These are phyloP conservation scores for Pulveroboletus sp. DNA, from an alignment of 768 basidiomycete genomes.

Conservation along the genomic window DNA sequence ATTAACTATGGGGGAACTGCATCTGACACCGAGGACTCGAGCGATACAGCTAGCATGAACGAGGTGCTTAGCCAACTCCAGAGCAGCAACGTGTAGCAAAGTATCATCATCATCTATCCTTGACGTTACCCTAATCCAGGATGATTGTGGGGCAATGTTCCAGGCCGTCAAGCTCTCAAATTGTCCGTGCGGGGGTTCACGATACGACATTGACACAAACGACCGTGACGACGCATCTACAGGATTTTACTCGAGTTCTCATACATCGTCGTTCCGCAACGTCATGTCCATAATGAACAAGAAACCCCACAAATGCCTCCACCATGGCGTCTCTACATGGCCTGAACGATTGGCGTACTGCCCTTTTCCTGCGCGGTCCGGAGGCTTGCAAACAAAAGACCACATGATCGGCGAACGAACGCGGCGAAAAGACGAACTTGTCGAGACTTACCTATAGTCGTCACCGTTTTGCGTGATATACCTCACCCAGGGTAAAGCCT, in stretches of 20 bases:
- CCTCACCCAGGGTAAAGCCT: conserved; percentile 92
- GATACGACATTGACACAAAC: too few relatives aligned
- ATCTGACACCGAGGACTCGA: too few relatives aligned
- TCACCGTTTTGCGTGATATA: conserved; percentile 92
- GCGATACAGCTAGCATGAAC: too few relatives aligned
- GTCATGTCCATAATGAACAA: background rate
- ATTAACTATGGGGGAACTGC: too few relatives aligned
- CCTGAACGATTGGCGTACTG: conserved; percentile 51
- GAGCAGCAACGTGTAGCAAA: too few relatives aligned
- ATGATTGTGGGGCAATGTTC: too few relatives aligned
- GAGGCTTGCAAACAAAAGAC: conserved; percentile 32
- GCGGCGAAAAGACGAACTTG: background rate
- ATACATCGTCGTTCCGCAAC: background rate
- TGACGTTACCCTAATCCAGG: too few relatives aligned
- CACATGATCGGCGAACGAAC: background rate
- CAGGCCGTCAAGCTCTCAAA: too few relatives aligned
- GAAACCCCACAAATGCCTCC: background rate
- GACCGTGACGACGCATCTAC: background rate
- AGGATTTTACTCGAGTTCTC: background rate
- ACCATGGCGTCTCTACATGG: conserved; percentile 5
- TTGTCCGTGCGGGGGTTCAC: too few relatives aligned
- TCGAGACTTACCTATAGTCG: conserved; percentile 67
- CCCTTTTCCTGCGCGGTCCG: conserved; percentile 75
- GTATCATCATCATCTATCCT: too few relatives aligned
- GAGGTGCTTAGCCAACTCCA: too few relatives aligned